phyloP scores from a whole-genome alignment of 805 yeast species.

The Starmerella riodocensis region DNA sequence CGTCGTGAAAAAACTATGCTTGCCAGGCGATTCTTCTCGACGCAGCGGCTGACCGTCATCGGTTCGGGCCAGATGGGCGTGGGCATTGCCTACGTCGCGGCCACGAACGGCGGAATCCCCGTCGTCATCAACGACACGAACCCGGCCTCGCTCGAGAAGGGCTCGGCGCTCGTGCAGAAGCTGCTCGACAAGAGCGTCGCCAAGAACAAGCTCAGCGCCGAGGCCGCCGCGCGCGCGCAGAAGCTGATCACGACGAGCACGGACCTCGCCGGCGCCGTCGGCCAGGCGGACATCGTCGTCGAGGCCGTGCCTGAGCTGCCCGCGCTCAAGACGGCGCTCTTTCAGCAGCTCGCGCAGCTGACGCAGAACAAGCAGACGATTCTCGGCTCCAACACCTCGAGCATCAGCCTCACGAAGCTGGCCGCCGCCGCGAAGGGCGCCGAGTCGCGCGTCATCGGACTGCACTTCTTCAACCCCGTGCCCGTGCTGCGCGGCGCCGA shows the following conservation, averaged over 20 bases:
- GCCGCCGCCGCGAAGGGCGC: conserved; percentile 34
- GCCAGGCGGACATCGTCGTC: conserved; percentile 29
- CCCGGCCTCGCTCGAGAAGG: conserved; percentile 25
- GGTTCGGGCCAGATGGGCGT: conserved; percentile 37
- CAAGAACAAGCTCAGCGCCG: conserved; percentile 27
- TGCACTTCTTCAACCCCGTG: conserved; percentile 36
- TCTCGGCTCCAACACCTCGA: conserved; percentile 33
- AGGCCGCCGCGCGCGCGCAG: conserved; percentile 24
- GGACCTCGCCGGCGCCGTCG: conserved; percentile 22
- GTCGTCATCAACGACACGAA: conserved; percentile 29
- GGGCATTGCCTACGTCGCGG: conserved; percentile 34
- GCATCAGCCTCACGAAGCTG: conserved; percentile 32
- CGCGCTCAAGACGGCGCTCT: conserved; percentile 28
- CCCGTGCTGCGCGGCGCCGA: conserved; percentile 36
- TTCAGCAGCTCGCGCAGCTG: conserved; percentile 26
- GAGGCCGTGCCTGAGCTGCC: conserved; percentile 35
- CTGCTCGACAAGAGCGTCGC: conserved; percentile 29
- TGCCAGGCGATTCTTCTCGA: conserved; percentile 7
- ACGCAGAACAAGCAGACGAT: conserved; percentile 23
- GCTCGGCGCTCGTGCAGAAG: conserved; percentile 28
- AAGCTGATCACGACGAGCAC: conserved; percentile 22
- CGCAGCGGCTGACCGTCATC: conserved; percentile 19
- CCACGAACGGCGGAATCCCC: conserved; percentile 28
- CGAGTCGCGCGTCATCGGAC: conserved; percentile 31
- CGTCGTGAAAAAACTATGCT: background rate